Conservation (phyloP, 805 yeast species). For the Saccharomycopsis guyanensis region DNA sequence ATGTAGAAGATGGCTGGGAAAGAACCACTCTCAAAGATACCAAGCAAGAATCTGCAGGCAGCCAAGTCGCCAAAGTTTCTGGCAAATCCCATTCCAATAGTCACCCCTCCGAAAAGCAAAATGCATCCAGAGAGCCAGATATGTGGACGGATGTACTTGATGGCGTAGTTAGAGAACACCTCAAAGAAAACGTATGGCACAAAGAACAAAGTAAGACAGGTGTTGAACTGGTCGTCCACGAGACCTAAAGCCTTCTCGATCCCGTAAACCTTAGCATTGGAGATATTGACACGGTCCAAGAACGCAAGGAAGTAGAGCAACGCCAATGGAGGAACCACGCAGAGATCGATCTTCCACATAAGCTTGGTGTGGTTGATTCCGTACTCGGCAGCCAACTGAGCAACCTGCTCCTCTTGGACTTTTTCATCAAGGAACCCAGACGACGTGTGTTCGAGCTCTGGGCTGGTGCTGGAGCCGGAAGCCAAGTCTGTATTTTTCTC, state of each 20-base stretch:
- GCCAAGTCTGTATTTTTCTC: neutral
- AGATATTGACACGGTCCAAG: constrained; percentile 73
- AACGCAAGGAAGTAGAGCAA: constrained; percentile 68
- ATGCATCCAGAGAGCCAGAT: constrained; percentile 55
- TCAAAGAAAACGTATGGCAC: constrained; percentile 64
- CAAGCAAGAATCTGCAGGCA: constrained; percentile 58
- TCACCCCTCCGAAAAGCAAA: constrained; percentile 53
- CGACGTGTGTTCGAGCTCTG: neutral
- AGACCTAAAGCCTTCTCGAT: constrained; percentile 48
- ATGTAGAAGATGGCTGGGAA: constrained; percentile 73
- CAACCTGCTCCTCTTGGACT: constrained; percentile 7
- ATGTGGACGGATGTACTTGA: constrained; percentile 56
- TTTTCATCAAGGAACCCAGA: neutral
- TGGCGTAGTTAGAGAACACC: constrained; percentile 52
- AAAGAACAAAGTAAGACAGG: constrained; percentile 61
- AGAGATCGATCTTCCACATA: constrained; percentile 56
- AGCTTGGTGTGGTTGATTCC: constrained; percentile 46
- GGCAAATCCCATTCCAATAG: constrained; percentile 61
- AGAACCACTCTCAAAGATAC: constrained; percentile 62
- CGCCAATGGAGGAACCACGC: constrained; percentile 60
- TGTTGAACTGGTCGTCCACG: constrained; percentile 51
- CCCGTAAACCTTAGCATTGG: constrained; percentile 74
- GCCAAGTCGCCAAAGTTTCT: constrained; percentile 50
- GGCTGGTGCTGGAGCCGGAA: neutral
- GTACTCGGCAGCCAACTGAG: constrained; percentile 27